phyloP scores from a whole-genome alignment of 2,329 filamentous ascomycete genomes.

The Pleomassaria siparia region DNA sequence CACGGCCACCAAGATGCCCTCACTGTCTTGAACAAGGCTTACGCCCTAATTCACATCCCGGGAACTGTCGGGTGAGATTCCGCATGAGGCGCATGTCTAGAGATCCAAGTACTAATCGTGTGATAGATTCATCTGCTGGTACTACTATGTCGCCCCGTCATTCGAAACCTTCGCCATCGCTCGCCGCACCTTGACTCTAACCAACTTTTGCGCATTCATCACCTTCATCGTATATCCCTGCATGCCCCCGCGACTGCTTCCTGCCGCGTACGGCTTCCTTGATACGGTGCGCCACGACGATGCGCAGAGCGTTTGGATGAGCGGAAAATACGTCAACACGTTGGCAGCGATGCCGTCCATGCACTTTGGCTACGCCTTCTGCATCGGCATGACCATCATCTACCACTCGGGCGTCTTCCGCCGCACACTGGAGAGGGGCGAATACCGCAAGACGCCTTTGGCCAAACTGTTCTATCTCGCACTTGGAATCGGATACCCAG shows the following conservation, averaged over 20 bases:
- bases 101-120: not conserved
- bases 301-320: constrained; percentile 51
- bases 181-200: constrained; percentile 52
- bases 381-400: constrained; percentile 55
- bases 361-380: constrained; percentile 59
- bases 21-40: constrained; percentile 60
- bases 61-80: constrained; percentile 58
- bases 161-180: constrained; percentile 48
- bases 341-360: constrained; percentile 53
- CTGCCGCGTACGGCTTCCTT: constrained; percentile 48
- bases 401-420: constrained; percentile 55
- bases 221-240: constrained; percentile 55
- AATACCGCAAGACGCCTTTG: constrained; percentile 44
- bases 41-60: constrained; percentile 63
- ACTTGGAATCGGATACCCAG: constrained; percentile 55
- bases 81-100: not conserved
- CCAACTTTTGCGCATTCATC: constrained; percentile 56
- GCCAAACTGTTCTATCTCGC: constrained; percentile 49
- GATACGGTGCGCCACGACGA: constrained; percentile 52
- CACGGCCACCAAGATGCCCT: constrained; percentile 55
- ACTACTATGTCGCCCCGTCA: constrained; percentile 60
- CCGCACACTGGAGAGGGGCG: constrained; percentile 46
- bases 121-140: constrained; percentile 63
- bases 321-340: constrained; percentile 49
- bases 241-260: constrained; percentile 55